Percentiles rank a stretch among this genome's conserved stretches.
Evolutionary conservation across 176 grass and related monocot genomes (phyloP).

Genomic region (Carex scoparia): DNA sequence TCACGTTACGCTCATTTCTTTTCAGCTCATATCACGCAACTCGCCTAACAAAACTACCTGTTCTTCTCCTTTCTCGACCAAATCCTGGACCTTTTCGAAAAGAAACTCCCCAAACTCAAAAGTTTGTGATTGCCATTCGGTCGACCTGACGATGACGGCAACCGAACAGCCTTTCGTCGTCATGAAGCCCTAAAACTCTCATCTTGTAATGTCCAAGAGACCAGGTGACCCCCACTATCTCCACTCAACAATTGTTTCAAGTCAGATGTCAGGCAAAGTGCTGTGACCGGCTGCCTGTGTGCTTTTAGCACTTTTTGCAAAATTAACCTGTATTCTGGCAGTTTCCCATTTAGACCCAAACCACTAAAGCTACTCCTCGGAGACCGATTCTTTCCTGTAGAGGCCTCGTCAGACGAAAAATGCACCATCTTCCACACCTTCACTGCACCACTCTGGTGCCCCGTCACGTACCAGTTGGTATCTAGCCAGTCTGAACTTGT

Average conservation of each 20-base stretch:
- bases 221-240: slow-evolving; percentile 60
- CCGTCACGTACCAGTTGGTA: slow-evolving; percentile 93
- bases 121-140: not conserved
- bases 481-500: slow-evolving; percentile 88
- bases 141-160: slow-evolving; percentile 1
- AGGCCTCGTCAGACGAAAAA: slow-evolving; percentile 60
- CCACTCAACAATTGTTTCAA: slow-evolving; percentile 91
- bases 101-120: slow-evolving; percentile 1
- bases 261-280: slow-evolving; percentile 79
- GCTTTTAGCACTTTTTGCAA: slow-evolving; percentile 94
- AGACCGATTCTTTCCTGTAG: slow-evolving; percentile 41
- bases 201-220: slow-evolving; percentile 88
- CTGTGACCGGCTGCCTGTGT: slow-evolving; percentile 92
- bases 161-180: slow-evolving; percentile 26
- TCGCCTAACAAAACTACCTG: slow-evolving; percentile 11
- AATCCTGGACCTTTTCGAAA: slow-evolving; percentile 15
- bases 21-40: slow-evolving; percentile 3
- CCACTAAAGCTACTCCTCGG: slow-evolving; percentile 42
- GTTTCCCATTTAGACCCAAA: slow-evolving; percentile 45
- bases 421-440: slow-evolving; percentile 99
- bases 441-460: slow-evolving; percentile 94
- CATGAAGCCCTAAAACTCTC: slow-evolving; percentile 80
- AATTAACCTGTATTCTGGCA: slow-evolving; percentile 69
- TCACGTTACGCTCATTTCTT: not conserved
- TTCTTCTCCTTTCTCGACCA: slow-evolving; percentile 25